Evolutionary conservation across 2,329 filamentous ascomycete species (phyloP).

Genomic region (Penicillium janthinellum): DNA sequence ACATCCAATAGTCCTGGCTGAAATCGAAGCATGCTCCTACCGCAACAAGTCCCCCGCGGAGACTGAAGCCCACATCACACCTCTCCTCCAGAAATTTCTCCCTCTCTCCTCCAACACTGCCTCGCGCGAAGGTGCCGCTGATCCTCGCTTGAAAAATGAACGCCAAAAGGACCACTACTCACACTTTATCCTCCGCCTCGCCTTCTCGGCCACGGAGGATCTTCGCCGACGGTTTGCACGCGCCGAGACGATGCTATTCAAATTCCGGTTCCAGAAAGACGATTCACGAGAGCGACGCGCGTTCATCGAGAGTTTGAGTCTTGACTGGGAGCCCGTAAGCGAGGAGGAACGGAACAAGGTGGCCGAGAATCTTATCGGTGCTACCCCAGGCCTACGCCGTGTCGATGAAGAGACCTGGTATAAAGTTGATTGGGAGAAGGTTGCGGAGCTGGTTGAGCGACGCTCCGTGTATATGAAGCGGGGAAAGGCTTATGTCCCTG

Average conservation of each 20-base stretch:
- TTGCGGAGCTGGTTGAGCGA: constrained; percentile 84
- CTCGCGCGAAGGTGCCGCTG: constrained; percentile 51
- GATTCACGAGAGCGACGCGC: constrained; percentile 69
- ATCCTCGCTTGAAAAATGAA: constrained; percentile 64
- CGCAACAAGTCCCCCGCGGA: constrained; percentile 85
- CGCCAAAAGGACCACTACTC: constrained; percentile 96
- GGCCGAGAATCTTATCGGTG: constrained; percentile 62
- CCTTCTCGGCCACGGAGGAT: constrained; percentile 90
- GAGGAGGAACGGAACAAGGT: constrained; percentile 77
- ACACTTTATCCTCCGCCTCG: constrained; percentile 92
- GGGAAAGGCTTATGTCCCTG: constrained; percentile 90
- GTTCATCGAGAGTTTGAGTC: constrained; percentile 75
- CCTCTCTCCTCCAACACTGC: constrained; percentile 77
- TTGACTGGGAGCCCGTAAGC: constrained; percentile 81
- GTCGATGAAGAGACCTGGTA: constrained; percentile 85
- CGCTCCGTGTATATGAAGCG: constrained; percentile 73
- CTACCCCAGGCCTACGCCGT: constrained; percentile 52
- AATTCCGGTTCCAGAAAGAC: constrained; percentile 76
- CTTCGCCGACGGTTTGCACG: constrained; percentile 81
- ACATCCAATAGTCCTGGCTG: constrained; percentile 38
- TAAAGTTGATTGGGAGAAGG: constrained; percentile 93
- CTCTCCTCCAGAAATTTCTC: constrained; percentile 83
- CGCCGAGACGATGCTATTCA: constrained; percentile 87
- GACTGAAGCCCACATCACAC: constrained; percentile 79
- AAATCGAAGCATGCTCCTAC: constrained; percentile 88